Percentiles rank a stretch among this genome's conserved stretches.
phyloP scores from a whole-genome alignment of 495 filamentous ascomycete species.

The Xylaria venustula region DNA sequence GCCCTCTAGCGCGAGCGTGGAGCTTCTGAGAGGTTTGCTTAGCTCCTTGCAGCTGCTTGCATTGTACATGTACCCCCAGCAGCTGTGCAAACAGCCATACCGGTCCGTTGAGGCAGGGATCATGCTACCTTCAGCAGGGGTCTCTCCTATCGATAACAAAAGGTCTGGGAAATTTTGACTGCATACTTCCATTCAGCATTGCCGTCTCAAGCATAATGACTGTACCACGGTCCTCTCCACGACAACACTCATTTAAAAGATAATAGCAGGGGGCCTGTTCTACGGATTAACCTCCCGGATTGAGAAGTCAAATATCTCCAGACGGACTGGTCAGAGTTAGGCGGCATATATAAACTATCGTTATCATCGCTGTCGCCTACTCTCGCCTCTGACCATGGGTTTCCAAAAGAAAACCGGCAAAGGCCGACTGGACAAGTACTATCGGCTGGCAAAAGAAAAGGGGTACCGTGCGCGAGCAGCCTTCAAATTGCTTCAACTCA shows the following conservation, averaged over 20 bases:
- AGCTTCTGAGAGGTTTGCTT: background rate
- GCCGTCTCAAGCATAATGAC: background rate
- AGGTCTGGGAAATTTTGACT: constrained; percentile 10
- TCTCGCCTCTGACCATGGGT: constrained; percentile 60
- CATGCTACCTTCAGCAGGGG: background rate
- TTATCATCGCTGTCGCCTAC: too few relatives aligned
- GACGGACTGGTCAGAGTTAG: background rate
- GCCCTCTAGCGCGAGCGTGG: background rate
- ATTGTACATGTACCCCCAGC: too few relatives aligned
- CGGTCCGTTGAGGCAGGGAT: too few relatives aligned
- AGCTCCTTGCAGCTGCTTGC: too few relatives aligned
- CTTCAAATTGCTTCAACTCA: constrained; percentile 98
- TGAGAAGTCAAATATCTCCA: background rate
- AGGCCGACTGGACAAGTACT: constrained; percentile 98
- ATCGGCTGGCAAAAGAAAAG: constrained; percentile 89
- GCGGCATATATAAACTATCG: background rate
- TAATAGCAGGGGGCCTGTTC: background rate
- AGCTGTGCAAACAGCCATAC: too few relatives aligned
- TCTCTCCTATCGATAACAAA: constrained; percentile 8
- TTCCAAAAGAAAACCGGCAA: constrained; percentile 99
- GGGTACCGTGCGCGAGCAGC: constrained; percentile 94
- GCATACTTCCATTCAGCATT: background rate
- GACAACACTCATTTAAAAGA: background rate
- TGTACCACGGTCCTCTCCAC: background rate
- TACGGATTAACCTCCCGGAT: background rate